Percentiles rank a stretch among this genome's conserved stretches.
Evolutionary conservation across 768 basidiomycete species (phyloP).

Genomic region (Lenzites betulinus): DNA sequence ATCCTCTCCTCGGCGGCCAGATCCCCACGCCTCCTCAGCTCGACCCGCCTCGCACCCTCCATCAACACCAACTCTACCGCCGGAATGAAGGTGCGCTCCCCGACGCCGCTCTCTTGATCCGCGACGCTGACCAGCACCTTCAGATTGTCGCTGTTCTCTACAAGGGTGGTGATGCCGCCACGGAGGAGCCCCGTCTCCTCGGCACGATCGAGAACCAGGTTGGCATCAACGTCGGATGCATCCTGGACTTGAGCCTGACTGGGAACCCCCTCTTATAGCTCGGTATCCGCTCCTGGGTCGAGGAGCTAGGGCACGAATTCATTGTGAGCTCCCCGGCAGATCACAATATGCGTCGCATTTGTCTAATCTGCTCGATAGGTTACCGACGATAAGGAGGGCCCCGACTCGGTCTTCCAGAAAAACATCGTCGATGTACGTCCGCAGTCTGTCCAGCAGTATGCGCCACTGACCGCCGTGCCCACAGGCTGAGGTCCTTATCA

Average conservation of each 20-base stretch:
- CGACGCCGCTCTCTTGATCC: not conserved
- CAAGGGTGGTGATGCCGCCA: constrained; percentile 64
- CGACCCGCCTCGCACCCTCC: constrained; percentile 17
- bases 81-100: constrained; percentile 26
- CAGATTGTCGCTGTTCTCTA: constrained; percentile 78
- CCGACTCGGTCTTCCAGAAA: constrained; percentile 80
- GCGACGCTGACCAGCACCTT: not conserved
- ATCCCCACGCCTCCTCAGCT: constrained; percentile 24
- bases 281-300: constrained; percentile 70
- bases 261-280: constrained; percentile 46
- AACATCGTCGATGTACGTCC: constrained; percentile 72
- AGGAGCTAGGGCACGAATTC: constrained; percentile 72
- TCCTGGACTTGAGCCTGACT: not conserved
- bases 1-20: constrained; percentile 13
- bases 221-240: constrained; percentile 2
- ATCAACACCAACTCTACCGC: constrained; percentile 4
- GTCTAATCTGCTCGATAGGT: constrained; percentile 49
- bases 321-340: constrained; percentile 46
- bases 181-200: constrained; percentile 71
- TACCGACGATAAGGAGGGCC: constrained; percentile 81
- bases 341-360: not conserved
- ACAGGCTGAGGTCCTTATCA: constrained; percentile 78
- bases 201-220: constrained; percentile 84
- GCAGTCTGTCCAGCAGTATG: not conserved
- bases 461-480: not conserved